Evolutionary conservation across 768 basidiomycete species (phyloP), one percentile per base, ranked within the genome.

Genomic region (Kwoniella heveanensis): DNA sequence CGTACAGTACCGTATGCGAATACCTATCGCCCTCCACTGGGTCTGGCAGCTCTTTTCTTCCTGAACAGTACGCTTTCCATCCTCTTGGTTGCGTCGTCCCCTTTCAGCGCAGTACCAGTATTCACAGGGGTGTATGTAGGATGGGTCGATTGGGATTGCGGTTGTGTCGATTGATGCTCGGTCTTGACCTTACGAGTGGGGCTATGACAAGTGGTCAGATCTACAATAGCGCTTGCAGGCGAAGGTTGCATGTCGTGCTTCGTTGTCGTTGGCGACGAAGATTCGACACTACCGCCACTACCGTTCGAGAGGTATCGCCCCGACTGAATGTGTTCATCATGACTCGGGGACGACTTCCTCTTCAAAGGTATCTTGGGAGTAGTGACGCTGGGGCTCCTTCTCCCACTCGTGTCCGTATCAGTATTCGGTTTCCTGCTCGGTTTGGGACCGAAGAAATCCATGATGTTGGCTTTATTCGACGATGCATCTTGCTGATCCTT

Each of bases 51-150:
- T 17, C 52, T 58, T 37, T 66, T 70, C 50, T 66, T 60, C 30
- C 65, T 58, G 39, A 70, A 70, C 25, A 70, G 22, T 1, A 70
- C 62, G 30, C 56, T 60, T 15, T 62, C 59, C 26, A 70, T 24
- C 39, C 4, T 44, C 56, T 62, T 65, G 7, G 60, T 36, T n/a
- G 30, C 64, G 17, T 62, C 44, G 15, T 27, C 29, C 15, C 25
- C 25, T 3, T 22, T 63, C 21, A 25, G n/a, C 39, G 39, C 6
- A 10, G 39, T 6, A 7, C 7, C 39, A 17, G 39, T 17, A 44
- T 4, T 17, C 4, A 44, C 3, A 9, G 39, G 17, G 10, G 17
- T 8, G 39, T 44, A 8, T 9, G 8, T 7, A 9, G 39, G 39
- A 19, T 44, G 39, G 15, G 32, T 36, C 19, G 8, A 44, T 44